These are phyloP conservation scores for Recurvomyces mirabilis DNA, from an alignment of 495 filamentous ascomycete genomes.

Conservation along the genomic window DNA sequence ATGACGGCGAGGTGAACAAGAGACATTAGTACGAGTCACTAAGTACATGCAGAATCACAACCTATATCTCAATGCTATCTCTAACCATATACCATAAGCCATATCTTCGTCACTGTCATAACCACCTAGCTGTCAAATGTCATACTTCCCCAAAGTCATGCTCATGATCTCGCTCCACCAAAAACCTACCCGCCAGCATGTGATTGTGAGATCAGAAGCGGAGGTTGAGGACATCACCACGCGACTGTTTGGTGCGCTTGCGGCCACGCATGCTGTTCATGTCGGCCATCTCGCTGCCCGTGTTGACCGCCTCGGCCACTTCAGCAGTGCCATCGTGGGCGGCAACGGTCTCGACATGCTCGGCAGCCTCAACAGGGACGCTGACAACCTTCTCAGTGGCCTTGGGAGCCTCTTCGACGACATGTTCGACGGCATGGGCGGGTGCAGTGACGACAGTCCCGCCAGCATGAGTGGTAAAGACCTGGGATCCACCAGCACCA, in stretches of 20 bases:
- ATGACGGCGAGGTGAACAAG: too few species aligned
- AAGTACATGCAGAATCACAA: too few species aligned
- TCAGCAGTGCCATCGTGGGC: neutral
- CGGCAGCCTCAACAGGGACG: neutral
- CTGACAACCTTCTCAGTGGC: neutral
- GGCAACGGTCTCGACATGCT: neutral
- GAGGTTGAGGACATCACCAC: neutral
- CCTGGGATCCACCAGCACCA: neutral
- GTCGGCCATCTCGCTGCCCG: constrained; percentile 1
- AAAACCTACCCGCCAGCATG: too few species aligned
- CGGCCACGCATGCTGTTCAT: constrained; percentile 5
- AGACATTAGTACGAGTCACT: too few species aligned
- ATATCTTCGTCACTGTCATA: too few species aligned
- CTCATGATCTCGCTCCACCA: too few species aligned
- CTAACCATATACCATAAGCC: too few species aligned
- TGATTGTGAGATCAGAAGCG: too few species aligned
- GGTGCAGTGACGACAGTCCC: neutral
- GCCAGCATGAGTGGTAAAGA: neutral
- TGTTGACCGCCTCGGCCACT: neutral
- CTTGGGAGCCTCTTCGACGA: neutral
- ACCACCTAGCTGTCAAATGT: too few species aligned
- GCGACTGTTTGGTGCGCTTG: neutral
- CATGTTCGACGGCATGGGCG: neutral
- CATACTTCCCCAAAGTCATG: too few species aligned
- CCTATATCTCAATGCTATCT: too few species aligned